Percentiles rank a stretch among this genome's conserved stretches.
phyloP scores from a whole-genome alignment of 495 filamentous ascomycete species.

The Aspergillus asperescens region DNA sequence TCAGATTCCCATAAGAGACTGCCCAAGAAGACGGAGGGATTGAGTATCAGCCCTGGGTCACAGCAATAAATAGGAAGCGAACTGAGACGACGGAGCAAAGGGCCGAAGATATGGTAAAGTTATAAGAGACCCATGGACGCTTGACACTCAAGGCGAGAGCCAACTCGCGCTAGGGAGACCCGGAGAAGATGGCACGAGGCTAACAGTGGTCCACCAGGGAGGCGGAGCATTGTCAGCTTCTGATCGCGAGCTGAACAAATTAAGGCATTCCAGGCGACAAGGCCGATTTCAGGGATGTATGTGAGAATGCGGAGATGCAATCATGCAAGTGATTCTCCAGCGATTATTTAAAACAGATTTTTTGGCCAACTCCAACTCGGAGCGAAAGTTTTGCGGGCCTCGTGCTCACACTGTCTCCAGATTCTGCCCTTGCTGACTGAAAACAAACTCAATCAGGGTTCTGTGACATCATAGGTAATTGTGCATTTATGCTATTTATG shows the following conservation, averaged over 20 bases:
- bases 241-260: constrained; percentile 4
- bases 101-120: background rate
- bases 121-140: constrained; percentile 3
- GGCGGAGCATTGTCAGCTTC: constrained; percentile 17
- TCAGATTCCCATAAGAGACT: constrained; percentile 26
- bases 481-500: background rate
- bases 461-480: constrained; percentile 1
- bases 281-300: background rate
- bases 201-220: constrained; percentile 16
- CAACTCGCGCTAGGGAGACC: background rate
- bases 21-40: constrained; percentile 14
- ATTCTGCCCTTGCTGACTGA: constrained; percentile 2
- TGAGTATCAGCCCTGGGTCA: constrained; percentile 21
- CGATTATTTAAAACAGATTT: background rate
- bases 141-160: background rate
- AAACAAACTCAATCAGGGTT: background rate
- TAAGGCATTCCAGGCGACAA: background rate
- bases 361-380: background rate
- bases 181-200: background rate
- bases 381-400: background rate
- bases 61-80: constrained; percentile 7
- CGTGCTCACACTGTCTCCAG: background rate
- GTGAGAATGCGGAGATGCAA: background rate
- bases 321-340: background rate
- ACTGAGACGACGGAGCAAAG: constrained; percentile 6